Conservation (phyloP, 164 flowering plant species). For the Vitis vinifera region ASM3070453v1 NC_081821.1:5609501-5610000, state of each 20-base stretch:
- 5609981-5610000: slow-evolving; percentile 87
- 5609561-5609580: slow-evolving; percentile 90
- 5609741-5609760: slow-evolving; percentile 77
- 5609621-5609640: background rate
- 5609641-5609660: background rate
- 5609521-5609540: slow-evolving; percentile 91
- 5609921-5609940: slow-evolving; percentile 74
- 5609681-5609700: slow-evolving; percentile 1
- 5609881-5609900: slow-evolving; percentile 70
- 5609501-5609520: slow-evolving; percentile 82
- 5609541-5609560: slow-evolving; percentile 96
- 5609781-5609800: slow-evolving; percentile 95
- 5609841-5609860: background rate
- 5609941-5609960: slow-evolving; percentile 68
- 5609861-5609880: background rate
- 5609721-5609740: slow-evolving; percentile 85
- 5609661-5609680: background rate
- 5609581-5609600: slow-evolving; percentile 78
- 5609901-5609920: slow-evolving; percentile 76
- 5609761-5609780: slow-evolving; percentile 66
- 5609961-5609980: slow-evolving; percentile 80
- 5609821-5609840: background rate
- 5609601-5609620: slow-evolving; percentile 60
- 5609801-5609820: slow-evolving; percentile 75
- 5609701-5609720: slow-evolving; percentile 47